Evolutionary conservation across 2,329 filamentous ascomycete species (phyloP), one percentile per base, ranked within the genome.

Genomic region (Parastagonospora avenae): DNA sequence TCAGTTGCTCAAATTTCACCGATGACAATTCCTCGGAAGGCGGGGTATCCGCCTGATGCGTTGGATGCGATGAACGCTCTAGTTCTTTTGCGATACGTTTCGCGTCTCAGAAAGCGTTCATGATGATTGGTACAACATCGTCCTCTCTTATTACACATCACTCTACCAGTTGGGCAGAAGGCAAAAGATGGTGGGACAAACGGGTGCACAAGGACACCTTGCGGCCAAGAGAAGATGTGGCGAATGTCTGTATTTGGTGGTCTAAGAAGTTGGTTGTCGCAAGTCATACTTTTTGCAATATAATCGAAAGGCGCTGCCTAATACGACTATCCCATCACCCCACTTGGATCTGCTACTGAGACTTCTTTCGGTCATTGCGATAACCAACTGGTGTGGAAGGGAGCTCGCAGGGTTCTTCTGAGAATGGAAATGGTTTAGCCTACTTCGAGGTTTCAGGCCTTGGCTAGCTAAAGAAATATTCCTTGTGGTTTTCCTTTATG

Each of bases 11-110:
- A 50, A 28, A 49, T 64, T 64, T 65, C 59, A 50, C 51, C 47
- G 42, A 57, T 54, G 50, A 57, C 52, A 62, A 48, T 59, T 57
- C 53, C 45, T 46, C 67, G 70, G 70, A 66, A 59, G 39, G 62
- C 52, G 64, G 67, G 64, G 61, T 50, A 59, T 46, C 69, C 69
- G 69, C 58, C 64, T 52, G 16, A 69, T 65, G 65, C 63, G 48
- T 61, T 64, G 56, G 57, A 55, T 63, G 60, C 57, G 52, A 38
- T 52, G 64, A 68, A 67, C 42, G 38, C 66, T 67, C 63, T 69
- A 66, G 63, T 61, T 57, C 54, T 32, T 38, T 42, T 55, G 47
- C 61, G 59, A 64, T 33, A 71, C 68, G 37, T 62, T 54, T 42
- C 49, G 60, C 55, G 70, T 71, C 48, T 71, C 66, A 59, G 52